phyloP scores from a whole-genome alignment of 805 yeast genomes.

The Saturnispora silvae region DNA sequence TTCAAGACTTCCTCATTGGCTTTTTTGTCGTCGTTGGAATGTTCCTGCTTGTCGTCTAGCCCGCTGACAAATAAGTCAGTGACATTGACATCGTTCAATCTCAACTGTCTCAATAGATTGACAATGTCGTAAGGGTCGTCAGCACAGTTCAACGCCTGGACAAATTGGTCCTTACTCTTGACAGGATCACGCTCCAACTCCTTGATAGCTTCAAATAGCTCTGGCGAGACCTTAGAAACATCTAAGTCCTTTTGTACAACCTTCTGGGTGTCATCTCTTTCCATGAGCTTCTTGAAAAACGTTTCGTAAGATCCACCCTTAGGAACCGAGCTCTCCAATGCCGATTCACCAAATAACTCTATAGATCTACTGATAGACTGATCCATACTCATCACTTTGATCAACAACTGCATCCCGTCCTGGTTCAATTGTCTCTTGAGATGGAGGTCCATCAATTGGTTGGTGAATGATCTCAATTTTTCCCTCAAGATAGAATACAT shows the following conservation, averaged over 20 bases:
- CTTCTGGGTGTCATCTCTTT: neutral
- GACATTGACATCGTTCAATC: slow-evolving; percentile 7
- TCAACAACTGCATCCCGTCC: slow-evolving; percentile 66
- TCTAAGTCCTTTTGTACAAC: neutral
- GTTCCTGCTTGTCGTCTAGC: neutral
- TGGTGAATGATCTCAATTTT: slow-evolving; percentile 39
- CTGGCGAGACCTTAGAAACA: neutral
- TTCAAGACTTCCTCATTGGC: slow-evolving; percentile 8
- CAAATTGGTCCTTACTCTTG: slow-evolving; percentile 6
- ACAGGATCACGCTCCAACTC: slow-evolving; percentile 6
- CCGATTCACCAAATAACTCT: slow-evolving; percentile 19
- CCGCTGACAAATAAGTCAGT: slow-evolving; percentile 12
- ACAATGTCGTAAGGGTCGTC: slow-evolving; percentile 15
- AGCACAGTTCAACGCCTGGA: slow-evolving; percentile 5
- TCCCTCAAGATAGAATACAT: slow-evolving; percentile 31
- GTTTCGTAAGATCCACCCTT: too few species aligned
- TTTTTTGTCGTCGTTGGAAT: neutral
- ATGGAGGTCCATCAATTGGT: slow-evolving; percentile 49
- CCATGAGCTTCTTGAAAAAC: slow-evolving; percentile 2
- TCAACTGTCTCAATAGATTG: slow-evolving; percentile 8
- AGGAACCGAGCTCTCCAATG: neutral
- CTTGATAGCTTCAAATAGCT: slow-evolving; percentile 5
- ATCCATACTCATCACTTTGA: slow-evolving; percentile 59
- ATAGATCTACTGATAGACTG: slow-evolving; percentile 54
- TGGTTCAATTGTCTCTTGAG: slow-evolving; percentile 42